Evolutionary conservation across 306 rosid genomes (phyloP), one percentile per base, ranked within the genome.

Genomic region (Inga leiocalycina): DNA sequence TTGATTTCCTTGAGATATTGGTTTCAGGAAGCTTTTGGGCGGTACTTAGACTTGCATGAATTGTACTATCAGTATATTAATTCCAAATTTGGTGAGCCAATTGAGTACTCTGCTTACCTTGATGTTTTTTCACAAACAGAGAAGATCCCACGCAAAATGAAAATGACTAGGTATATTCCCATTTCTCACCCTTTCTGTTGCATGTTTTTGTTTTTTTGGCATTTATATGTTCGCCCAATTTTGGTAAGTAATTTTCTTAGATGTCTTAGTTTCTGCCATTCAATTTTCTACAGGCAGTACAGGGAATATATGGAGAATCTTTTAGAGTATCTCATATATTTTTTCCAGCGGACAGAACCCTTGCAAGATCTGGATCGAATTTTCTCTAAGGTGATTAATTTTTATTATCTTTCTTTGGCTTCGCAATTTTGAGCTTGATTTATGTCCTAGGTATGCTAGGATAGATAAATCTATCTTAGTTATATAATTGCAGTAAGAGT

Each of bases 311-410:
- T 92, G 87, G 90, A 84, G 73, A 93, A 90, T 85, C 94, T 93
- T 24, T 79, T 92, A 79, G 94, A 90, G 88, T 92, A 96, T 80
- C 90, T 96, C 34, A 70, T 87, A 51, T 91, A 91, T 75, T 90
- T 90, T 88, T 93, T 96, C 85, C 97, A 96, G 84, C 93, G 99
- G 71, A 93, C 97, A 10, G 98, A 96, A 86, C 99, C 99, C 80
- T 85, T 96, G 89, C 97, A 96, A 89, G 99, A 96, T 88, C 84
- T 96, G 80, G 94, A 92, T 88, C 85, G 98, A 54, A 96, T 96
- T 88, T 90, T 93, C 78, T 86, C 87, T 6, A 96, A 93, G 99
- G 99, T 95, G 66, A 71, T 68, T 49, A 67, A 80, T 65, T 24
- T 73, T 46, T 5, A 44, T 3, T 10, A 22, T 71, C 17, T 71